Evolutionary conservation across 164 flowering plant species (phyloP), one percentile per base, ranked within the genome.

Genomic region (Aristolochia contorta): DNA sequence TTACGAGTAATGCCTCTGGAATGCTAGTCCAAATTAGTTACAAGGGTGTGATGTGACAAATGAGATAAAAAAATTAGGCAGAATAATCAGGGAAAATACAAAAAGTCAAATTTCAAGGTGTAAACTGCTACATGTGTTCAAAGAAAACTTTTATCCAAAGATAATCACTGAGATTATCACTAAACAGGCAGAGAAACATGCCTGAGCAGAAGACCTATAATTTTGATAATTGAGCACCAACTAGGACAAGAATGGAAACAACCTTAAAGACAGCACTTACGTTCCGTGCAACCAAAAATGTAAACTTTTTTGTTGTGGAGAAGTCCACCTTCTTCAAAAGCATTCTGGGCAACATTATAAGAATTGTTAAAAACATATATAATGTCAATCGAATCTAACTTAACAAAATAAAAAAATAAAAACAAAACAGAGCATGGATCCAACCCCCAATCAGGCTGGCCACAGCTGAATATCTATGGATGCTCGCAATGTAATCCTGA

Each of bases 321-420:
- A 56, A 67, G 74, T 54, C 97, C 99, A 2, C 85, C 93, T 66
- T 91, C 96, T 69, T 94, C 99, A 71, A 94, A 82, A 20, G 99
- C 95, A 62, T 89, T 67, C 99, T 94, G 81, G 23, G 22, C 59
- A 69, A 13, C 65, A 52, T 48, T 14, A 7, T 25, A 49, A 59
- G 9, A 25, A 23, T 27, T 25, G 6, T 43, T 52, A 49, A 56
- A 47, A 19, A 43, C 49, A 37, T n/a, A n/a, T n/a, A 7, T 5
- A 20, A 32, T 4, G 54, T 15, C 47, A 43, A 2, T 30, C 20
- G 22, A 32, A 30, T 3, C 23, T 10, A 53, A 21, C 20, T 52
- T 12, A 23, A 21, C 18, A 15, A 41, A 54, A 32, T 50, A 25
- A 20, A 22, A 9, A 22, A 23, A 15, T 15, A 32, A 4, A 24